Percentiles rank a stretch among this genome's conserved stretches.
Conservation (phyloP, 2,329 filamentous ascomycete genomes). For the Diaporthe ilicicola region DNA sequence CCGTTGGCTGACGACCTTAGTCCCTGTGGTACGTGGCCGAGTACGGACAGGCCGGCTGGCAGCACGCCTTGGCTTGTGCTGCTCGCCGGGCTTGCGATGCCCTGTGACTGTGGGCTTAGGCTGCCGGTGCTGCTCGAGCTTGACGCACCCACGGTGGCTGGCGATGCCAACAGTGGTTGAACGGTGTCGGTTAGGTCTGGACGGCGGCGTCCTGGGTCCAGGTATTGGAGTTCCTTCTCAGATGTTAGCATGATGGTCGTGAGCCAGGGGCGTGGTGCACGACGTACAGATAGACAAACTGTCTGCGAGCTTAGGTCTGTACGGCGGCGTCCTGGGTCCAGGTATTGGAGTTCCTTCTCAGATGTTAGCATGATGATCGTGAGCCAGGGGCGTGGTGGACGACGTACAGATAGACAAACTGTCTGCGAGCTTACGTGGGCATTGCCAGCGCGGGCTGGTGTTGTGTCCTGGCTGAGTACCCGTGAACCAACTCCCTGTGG, state of each 20-base stretch:
- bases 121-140: neutral
- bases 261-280: too few relatives aligned
- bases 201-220: neutral
- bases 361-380: conserved; percentile 22
- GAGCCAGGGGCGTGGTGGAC: too few relatives aligned
- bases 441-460: neutral
- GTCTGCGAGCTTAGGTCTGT: neutral
- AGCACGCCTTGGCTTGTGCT: neutral
- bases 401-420: conserved; percentile 30
- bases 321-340: neutral
- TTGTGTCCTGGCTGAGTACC: neutral
- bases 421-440: conserved; percentile 7
- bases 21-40: neutral
- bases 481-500: conserved; percentile 4
- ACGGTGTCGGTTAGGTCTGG: neutral
- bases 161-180: neutral
- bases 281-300: too few relatives aligned
- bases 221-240: conserved; percentile 20
- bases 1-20: neutral
- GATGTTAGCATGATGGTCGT: conserved; percentile 24
- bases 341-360: conserved; percentile 20
- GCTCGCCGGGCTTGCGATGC: neutral
- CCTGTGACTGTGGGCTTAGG: neutral
- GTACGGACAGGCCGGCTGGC: neutral
- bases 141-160: neutral